These are phyloP conservation scores for Sclerotinia glacialis DNA, from an alignment of 2,329 filamentous ascomycete species.

Conservation along the genomic window DNA sequence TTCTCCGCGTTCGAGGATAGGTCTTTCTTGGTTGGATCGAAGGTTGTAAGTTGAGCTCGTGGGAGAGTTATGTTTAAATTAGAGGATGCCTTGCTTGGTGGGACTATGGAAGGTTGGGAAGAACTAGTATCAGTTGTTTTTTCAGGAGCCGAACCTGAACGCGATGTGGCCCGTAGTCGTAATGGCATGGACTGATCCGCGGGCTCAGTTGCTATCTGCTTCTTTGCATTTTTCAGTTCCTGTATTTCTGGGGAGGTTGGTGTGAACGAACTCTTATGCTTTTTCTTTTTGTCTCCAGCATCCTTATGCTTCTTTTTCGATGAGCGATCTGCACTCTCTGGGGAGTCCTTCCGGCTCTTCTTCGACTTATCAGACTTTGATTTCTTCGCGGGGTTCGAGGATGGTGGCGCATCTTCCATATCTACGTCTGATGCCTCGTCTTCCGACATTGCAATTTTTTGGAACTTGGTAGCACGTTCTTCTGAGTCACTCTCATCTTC, in stretches of 20 bases:
- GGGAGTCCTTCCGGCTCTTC: slow-evolving; percentile 21
- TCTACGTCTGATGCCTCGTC: slow-evolving; percentile 25
- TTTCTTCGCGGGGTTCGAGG: slow-evolving; percentile 19
- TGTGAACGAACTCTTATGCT: slow-evolving; percentile 28
- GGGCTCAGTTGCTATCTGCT: slow-evolving; percentile 4
- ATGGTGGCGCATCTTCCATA: slow-evolving; percentile 27
- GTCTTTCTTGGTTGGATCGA: not conserved
- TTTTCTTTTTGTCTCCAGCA: slow-evolving; percentile 29
- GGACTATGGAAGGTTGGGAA: not conserved
- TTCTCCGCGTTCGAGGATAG: not conserved
- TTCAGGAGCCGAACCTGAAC: slow-evolving; percentile 7
- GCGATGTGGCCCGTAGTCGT: not conserved
- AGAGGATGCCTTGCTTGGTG: not conserved
- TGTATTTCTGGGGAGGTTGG: not conserved
- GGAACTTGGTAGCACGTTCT: slow-evolving; percentile 22
- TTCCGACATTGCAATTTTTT: slow-evolving; percentile 4
- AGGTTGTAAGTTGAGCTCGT: not conserved
- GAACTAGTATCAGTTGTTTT: slow-evolving; percentile 6
- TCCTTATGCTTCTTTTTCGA: slow-evolving; percentile 34
- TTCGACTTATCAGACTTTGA: slow-evolving; percentile 16
- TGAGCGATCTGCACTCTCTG: slow-evolving; percentile 19
- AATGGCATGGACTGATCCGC: slow-evolving; percentile 7
- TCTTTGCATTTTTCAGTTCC: slow-evolving; percentile 8
- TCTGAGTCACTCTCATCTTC: slow-evolving; percentile 29
- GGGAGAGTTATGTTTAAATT: not conserved